A percentile compares a stretch with the other conserved stretches of the same genome.
These are phyloP conservation scores for Candida cerambycidarum DNA, from an alignment of 805 yeast species.

Conservation along the genomic window DNA sequence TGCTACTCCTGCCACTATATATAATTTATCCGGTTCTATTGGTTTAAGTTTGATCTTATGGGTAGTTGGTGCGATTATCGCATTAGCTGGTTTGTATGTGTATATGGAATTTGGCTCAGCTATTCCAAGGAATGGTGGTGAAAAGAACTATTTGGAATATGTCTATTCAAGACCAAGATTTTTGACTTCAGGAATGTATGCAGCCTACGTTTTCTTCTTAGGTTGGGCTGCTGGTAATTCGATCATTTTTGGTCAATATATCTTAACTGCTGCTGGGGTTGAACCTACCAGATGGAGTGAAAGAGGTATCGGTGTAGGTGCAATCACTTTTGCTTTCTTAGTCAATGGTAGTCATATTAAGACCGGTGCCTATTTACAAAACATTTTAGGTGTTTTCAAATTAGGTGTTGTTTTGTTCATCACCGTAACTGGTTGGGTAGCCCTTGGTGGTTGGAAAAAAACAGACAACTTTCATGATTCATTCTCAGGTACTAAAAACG, in stretches of 20 bases:
- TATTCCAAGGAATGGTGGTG: constrained; percentile 83
- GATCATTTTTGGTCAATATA: constrained; percentile 75
- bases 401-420: constrained; percentile 69
- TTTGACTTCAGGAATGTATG: constrained; percentile 60
- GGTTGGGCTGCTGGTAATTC: constrained; percentile 90
- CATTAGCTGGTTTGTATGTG: constrained; percentile 54
- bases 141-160: constrained; percentile 75
- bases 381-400: constrained; percentile 67
- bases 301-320: constrained; percentile 74
- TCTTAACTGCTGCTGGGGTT: constrained; percentile 69
- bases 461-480: constrained; percentile 56
- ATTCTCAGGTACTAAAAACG: constrained; percentile 48
- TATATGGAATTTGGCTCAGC: constrained; percentile 80
- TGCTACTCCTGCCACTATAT: constrained; percentile 65
- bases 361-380: constrained; percentile 64
- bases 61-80: constrained; percentile 72
- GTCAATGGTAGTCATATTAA: constrained; percentile 62
- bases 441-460: constrained; percentile 68
- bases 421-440: constrained; percentile 79
- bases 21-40: constrained; percentile 60
- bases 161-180: constrained; percentile 68
- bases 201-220: constrained; percentile 68
- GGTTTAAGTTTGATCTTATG: constrained; percentile 72
- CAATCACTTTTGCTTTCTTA: constrained; percentile 67
- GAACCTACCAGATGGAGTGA: constrained; percentile 74